Evolutionary conservation across 179 eudicot genomes (phyloP), one percentile per base, ranked within the genome.

Genomic region (Kewa caespitosa): DNA sequence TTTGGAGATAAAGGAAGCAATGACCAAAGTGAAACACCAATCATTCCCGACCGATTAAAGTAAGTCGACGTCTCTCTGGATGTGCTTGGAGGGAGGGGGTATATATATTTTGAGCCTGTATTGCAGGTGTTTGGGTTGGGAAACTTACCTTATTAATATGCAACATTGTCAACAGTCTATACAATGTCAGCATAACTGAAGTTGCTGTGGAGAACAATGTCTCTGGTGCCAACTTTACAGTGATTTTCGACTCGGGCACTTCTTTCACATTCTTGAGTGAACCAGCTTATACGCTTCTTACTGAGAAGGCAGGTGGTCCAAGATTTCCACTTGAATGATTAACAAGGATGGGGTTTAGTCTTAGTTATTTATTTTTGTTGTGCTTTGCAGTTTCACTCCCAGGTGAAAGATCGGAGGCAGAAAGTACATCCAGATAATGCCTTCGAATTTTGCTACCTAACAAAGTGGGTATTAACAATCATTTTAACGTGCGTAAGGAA

Each of bases 1-100:
- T 92, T 94, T 69, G 98, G 98, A 72, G 98, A 94, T 82, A 86
- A 85, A 78, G 97, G 95, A 48, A 85, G 88, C 78, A 63, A 82
- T 28, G 87, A 80, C 61, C 90, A 89, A 80, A 85, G 84, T 68
- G 85, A 90, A 84, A 89, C 98, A 27, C 94, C 94, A 15, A 76
- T 94, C 73, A 80, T 73, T 74, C 73, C 81, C 43, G 76, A 76
- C 30, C 81, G 23, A 73, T 39, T 65, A 65, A 76, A 82, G 98
- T 94, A 82, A 74, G 94, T 70, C 43, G 8, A 72, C 48, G 8
- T 23, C 42, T 43, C 61, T 59, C 36, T 28, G 15, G 6, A 14
- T 46, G 52, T 46, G 52, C 52, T 9, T 18, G 18, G 52, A 46
- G 17, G 3, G 14, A 9, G 52, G 14, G 52, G 52, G 20, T 4